Evolutionary conservation across 495 filamentous ascomycete genomes (phyloP).

Genomic region (Stereocaulon alpinum): DNA sequence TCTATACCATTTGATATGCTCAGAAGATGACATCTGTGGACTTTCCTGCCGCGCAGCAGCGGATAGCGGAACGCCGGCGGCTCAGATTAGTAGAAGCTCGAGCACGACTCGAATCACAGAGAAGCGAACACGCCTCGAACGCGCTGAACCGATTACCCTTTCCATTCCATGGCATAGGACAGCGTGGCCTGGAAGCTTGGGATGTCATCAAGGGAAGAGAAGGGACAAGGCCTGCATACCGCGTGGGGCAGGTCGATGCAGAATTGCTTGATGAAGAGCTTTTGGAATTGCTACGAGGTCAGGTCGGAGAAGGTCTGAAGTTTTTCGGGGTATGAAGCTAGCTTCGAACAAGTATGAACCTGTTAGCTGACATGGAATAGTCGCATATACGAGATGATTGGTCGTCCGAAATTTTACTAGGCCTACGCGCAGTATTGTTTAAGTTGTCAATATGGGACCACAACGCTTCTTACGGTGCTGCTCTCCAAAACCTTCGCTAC

Average conservation of each 20-base stretch:
- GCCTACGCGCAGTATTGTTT: slow-evolving; percentile 71
- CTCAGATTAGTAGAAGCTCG: slow-evolving; percentile 54
- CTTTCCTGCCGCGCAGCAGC: slow-evolving; percentile 77
- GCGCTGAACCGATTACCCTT: slow-evolving; percentile 46
- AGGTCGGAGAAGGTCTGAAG: slow-evolving; percentile 82
- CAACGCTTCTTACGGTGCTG: slow-evolving; percentile 86
- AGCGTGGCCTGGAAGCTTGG: slow-evolving; percentile 52
- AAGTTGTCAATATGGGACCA: slow-evolving; percentile 97
- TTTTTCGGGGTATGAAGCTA: slow-evolving; percentile 58
- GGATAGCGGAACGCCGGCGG: slow-evolving; percentile 66
- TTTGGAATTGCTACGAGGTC: slow-evolving; percentile 69
- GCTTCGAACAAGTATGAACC: background rate
- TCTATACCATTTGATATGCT: slow-evolving; percentile 24
- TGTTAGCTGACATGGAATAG: slow-evolving; percentile 24
- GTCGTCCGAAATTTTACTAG: slow-evolving; percentile 73
- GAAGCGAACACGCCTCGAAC: slow-evolving; percentile 29
- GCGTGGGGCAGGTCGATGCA: slow-evolving; percentile 94
- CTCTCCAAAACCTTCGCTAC: slow-evolving; percentile 82
- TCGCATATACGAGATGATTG: slow-evolving; percentile 64
- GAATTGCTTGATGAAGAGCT: slow-evolving; percentile 94
- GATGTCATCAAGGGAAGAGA: slow-evolving; percentile 62
- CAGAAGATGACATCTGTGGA: slow-evolving; percentile 59
- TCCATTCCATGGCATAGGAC: slow-evolving; percentile 50
- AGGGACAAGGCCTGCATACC: slow-evolving; percentile 73
- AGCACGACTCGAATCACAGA: slow-evolving; percentile 44